Evolutionary conservation across 179 eudicot genomes (phyloP), one percentile per base, ranked within the genome.

Genomic region (Silene coronaria): DNA sequence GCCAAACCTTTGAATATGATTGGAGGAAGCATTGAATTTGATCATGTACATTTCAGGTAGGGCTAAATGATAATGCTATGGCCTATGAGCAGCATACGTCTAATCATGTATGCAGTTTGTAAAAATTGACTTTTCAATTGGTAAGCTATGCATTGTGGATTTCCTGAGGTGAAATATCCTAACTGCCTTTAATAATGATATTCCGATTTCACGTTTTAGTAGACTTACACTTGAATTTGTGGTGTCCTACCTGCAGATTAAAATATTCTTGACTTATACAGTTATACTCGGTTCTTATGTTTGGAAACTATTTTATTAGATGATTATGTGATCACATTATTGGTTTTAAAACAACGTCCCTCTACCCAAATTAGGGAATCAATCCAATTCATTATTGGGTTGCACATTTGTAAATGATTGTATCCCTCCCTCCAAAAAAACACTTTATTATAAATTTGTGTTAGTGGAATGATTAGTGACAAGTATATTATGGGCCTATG

Each of bases 41-140:
- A 90, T 59, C 74, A 92, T 71, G 97, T 95, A 64, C 91, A 95
- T 75, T 95, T 92, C 95, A 89, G 99, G 99, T 94, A 73, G 48
- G 72, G 60, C 46, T 0, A 63, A 38, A 28, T 38, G 9, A 9
- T 48, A 21, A 16, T 38, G 30, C 60, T 13, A 63, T 55, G 59
- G 22, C 59, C 21, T 55, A 55, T 70, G 51, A 11, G 59, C 28
- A 36, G 62, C 10, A 45, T 46, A 16, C 27, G 14, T 46, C 9
- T 27, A 14, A 58, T 36, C 42, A 36, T 24, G n/a, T n/a, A 7
- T 21, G 71, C 8, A 67, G 23, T 21, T 38, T 21, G 2, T 67
- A n/a, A 36, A 38, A 55, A 55, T 14, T 17, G 59, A 55, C 5
- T 67, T 67, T 23, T 67, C 28, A 67, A 67, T 67, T 19, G 27